Evolutionary conservation across 139 green algal genomes (phyloP), one percentile per base, ranked within the genome.

Genomic region (Micromonas commoda): DNA sequence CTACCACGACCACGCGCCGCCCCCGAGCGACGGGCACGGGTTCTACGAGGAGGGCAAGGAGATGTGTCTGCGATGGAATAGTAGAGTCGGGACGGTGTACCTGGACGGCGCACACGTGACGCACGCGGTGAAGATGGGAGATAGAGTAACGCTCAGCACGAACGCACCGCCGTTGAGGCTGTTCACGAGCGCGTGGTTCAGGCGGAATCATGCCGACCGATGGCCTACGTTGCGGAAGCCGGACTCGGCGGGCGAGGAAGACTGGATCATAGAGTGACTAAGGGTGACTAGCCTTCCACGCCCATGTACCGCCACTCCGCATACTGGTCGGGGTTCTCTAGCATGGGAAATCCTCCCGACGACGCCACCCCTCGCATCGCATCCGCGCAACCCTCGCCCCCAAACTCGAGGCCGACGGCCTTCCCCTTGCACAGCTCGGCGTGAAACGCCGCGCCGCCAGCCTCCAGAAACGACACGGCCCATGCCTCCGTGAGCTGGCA

Each of bases 21-120:
- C 51, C 20, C n/a, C n/a, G n/a, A 29, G 34, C n/a, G 6, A 19
- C 26, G 71, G 71, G 45, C 71, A 64, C 29, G 38, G 71, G 24
- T 77, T 77, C 51, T 64, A 67, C n/a, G 2, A 64, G 0, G 20
- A 9, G 1, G 28, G 33, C 9, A n/a, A 77, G 51, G 38, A 37
- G 3, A 77, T 64, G 3, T 24, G 16, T n/a, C 32, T 77, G 1
- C 71, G 71, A 66, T 77, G 71, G 71, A 77, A 77, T 38, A 52
- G 26, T 1, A 28, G 51, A 1, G 52, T 67, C 13, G 71, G 71
- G 2, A 29, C 34, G 26, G 39, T 37, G n/a, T 77, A 66, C 71
- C 16, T 77, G 2, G 71, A 77, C 71, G 71, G 71, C 51, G 45
- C 71, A 38, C 71, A 77, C 71, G 52, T 77, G 9, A 57, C 45